Evolutionary conservation across 2,329 filamentous ascomycete species (phyloP), one percentile per base, ranked within the genome.

Genomic region (Arthrobotrys sphaeroides): DNA sequence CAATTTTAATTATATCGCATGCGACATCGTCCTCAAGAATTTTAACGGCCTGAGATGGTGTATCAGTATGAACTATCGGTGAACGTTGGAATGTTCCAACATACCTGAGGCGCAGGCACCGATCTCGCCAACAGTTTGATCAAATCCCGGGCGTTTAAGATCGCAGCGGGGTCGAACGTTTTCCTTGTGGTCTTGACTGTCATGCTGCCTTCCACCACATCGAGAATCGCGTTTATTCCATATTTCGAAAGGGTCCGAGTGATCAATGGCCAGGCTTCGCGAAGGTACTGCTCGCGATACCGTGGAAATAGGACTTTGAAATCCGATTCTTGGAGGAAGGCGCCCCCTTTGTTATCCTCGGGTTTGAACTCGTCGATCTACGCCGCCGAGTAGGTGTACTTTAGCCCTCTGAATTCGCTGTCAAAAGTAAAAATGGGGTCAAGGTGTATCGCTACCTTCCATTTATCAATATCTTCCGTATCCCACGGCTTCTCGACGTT

Each of bases 391-490:
- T 12, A 13, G 24, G 40, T 20, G 26, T 20, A 33, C 28, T 18
- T 68, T 59, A 59, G 64, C 22, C 16, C 20, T 31, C 22, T 12
- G n/a, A 60, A 18, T 45, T 28, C 12, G 12, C 2, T 3, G 13
- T 53, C 6, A 28, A 20, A 18, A 36, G 22, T 7, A 26, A 20
- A 18, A 36, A 20, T 7, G 22, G 12, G 22, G 40, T 55, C 38
- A 20, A 10, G 3, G 13, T 33, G 12, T 20, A 5, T 36, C 13
- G 62, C 76, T 57, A 90, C 89, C 86, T 93, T 94, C 93, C 93
- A 98, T 83, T 97, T 96, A 84, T 98, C 94, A 78, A 98, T 92
- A 81, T 97, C 95, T 77, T 96, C 94, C 68, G 94, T 96, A 81
- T 97, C 94, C 94, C 94, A 96, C 66, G 93, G 91, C 83, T 97